A percentile compares a stretch with the other conserved stretches of the same genome.
phyloP scores from a whole-genome alignment of 768 basidiomycete species.

The Mycena chlorophos region DNA sequence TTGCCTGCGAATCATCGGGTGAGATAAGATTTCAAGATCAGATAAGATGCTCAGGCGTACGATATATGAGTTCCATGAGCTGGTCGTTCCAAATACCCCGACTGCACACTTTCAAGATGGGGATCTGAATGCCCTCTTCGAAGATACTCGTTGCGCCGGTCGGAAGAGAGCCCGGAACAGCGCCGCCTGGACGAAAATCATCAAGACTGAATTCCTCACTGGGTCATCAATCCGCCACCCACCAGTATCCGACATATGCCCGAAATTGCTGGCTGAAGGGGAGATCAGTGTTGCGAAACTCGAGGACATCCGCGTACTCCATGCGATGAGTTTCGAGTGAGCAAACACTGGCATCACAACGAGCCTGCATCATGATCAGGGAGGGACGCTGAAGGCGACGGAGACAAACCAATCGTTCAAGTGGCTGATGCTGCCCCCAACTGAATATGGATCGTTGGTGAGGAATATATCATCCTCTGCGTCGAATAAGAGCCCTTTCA shows the following conservation, averaged over 20 bases:
- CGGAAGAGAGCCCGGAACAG: constrained; percentile 9
- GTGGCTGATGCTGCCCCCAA: constrained; percentile 7
- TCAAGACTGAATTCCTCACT: background rate
- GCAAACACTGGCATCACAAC: constrained; percentile 18
- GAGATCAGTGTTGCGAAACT: background rate
- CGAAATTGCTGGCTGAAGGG: constrained; percentile 10
- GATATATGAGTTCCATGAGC: constrained; percentile 16
- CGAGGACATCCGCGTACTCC: background rate
- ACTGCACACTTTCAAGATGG: constrained; percentile 7
- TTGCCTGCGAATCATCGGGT: constrained; percentile 3
- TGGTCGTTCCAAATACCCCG: constrained; percentile 14
- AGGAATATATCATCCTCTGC: background rate
- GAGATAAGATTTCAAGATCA: background rate
- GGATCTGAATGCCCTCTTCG: constrained; percentile 19
- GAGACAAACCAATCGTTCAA: constrained; percentile 5
- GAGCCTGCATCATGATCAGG: constrained; percentile 8
- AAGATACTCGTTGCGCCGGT: constrained; percentile 9
- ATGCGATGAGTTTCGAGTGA: constrained; percentile 15
- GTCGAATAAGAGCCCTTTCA: background rate
- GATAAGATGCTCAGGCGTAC: background rate
- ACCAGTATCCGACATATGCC: constrained; percentile 15
- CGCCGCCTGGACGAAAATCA: background rate
- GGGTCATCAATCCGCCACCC: background rate
- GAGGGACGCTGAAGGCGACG: background rate
- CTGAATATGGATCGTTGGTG: constrained; percentile 18